Percentiles rank a stretch among this genome's conserved stretches.
Conservation (phyloP, 495 filamentous ascomycete species). For the Eremomyces bilateralis region DNA sequence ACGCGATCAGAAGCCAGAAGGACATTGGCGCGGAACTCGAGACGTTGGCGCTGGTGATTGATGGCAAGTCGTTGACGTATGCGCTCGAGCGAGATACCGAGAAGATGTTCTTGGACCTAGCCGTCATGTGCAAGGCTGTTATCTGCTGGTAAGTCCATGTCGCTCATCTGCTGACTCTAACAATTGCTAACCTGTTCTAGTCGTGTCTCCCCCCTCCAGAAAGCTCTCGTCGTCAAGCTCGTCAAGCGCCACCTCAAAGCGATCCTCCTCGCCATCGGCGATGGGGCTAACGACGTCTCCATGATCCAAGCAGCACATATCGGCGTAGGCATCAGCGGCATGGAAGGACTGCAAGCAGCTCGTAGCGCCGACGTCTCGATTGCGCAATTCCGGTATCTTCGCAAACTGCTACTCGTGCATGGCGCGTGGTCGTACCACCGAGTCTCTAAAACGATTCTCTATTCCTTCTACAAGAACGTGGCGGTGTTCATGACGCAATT, state of each 20-base stretch:
- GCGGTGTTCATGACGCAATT: conserved; percentile 98
- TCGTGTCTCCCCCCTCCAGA: conserved; percentile 96
- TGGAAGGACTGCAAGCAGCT: conserved; percentile 96
- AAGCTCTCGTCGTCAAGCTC: conserved; percentile 94
- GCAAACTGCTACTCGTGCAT: conserved; percentile 88
- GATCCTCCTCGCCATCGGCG: conserved; percentile 88
- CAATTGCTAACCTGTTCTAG: conserved; percentile 17
- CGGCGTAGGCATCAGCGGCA: conserved; percentile 90
- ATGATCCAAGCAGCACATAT: conserved; percentile 98
- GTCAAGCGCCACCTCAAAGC: conserved; percentile 90
- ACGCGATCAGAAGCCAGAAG: conserved; percentile 60
- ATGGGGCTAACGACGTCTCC: conserved; percentile 86
- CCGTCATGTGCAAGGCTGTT: conserved; percentile 91
- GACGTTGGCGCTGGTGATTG: conserved; percentile 82
- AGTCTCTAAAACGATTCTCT: conserved; percentile 87
- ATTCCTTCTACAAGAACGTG: conserved; percentile 99
- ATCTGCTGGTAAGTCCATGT: conserved; percentile 62
- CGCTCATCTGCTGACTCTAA: neutral
- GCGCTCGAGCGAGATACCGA: conserved; percentile 89
- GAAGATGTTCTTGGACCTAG: conserved; percentile 80
- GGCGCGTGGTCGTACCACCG: conserved; percentile 96
- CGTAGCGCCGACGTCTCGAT: conserved; percentile 92
- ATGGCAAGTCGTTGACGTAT: conserved; percentile 85
- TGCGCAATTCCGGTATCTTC: conserved; percentile 86
- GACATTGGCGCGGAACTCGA: conserved; percentile 57